A percentile compares a stretch with the other conserved stretches of the same genome.
Evolutionary conservation across 768 basidiomycete genomes (phyloP).

Genomic region (Fistulinella prunicolor): DNA sequence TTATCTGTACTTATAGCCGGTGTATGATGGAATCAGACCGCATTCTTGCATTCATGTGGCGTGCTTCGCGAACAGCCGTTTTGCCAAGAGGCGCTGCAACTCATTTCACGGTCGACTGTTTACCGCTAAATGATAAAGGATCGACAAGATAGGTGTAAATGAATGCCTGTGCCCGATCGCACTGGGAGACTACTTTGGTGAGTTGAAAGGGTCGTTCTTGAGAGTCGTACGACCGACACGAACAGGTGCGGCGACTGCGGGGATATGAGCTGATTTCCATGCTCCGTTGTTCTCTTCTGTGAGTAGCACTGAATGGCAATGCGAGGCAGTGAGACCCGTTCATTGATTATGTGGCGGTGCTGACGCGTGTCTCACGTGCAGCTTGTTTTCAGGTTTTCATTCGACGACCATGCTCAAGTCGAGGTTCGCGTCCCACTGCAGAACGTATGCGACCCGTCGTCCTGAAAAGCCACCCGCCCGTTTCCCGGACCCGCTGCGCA

Average conservation of each 20-base stretch:
- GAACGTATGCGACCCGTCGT: conserved; percentile 43
- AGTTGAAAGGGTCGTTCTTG: conserved; percentile 46
- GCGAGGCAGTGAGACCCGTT: conserved; percentile 2
- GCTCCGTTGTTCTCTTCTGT: conserved; percentile 3
- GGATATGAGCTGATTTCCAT: no score
- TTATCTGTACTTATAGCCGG: conserved; percentile 30
- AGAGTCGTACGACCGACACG: no score
- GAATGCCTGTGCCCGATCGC: conserved; percentile 26
- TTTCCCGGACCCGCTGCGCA: conserved; percentile 54
- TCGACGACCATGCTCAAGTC: conserved; percentile 24
- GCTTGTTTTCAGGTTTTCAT: no score
- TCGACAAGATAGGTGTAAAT: conserved; percentile 15
- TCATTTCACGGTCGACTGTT: no score
- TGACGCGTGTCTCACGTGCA: neutral
- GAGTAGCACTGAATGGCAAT: neutral
- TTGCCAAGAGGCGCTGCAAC: no score
- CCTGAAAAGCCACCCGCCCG: conserved; percentile 48
- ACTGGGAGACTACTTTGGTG: conserved; percentile 31
- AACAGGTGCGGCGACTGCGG: no score
- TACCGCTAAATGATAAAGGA: conserved; percentile 18
- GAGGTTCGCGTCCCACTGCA: conserved; percentile 16
- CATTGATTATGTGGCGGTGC: conserved; percentile 1
- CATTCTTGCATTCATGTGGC: conserved; percentile 8
- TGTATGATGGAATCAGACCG: conserved; percentile 23
- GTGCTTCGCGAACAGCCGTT: conserved; percentile 4